These are phyloP conservation scores for Xylaria castorea DNA, from an alignment of 495 filamentous ascomycete species.

Conservation along the genomic window DNA sequence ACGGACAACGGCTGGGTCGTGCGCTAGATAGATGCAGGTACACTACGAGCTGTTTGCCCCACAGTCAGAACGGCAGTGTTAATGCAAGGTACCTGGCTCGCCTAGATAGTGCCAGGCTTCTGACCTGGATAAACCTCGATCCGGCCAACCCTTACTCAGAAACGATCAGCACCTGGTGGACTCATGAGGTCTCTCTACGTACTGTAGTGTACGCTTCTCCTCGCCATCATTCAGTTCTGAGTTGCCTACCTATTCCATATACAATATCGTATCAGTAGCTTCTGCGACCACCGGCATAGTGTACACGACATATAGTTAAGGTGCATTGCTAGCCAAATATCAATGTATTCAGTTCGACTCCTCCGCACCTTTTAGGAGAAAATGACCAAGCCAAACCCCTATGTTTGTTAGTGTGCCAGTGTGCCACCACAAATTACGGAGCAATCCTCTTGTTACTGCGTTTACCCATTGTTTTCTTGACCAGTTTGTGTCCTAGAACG, in stretches of 20 bases:
- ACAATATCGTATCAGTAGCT: not conserved
- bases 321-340: not conserved
- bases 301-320: not conserved
- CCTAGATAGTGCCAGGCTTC: not conserved
- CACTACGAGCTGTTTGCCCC: slow-evolving; percentile 3
- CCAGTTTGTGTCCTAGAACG: not conserved
- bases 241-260: not conserved
- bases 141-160: slow-evolving; percentile 1
- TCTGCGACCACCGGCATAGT: not conserved
- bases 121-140: slow-evolving; percentile 7
- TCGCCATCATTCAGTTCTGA: not conserved
- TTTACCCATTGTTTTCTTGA: slow-evolving; percentile 5
- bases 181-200: not conserved
- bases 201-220: not conserved
- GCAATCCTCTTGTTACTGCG: not conserved
- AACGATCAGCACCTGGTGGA: not conserved
- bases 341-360: not conserved
- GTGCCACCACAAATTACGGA: not conserved
- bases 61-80: slow-evolving; percentile 8
- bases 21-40: slow-evolving; percentile 9
- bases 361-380: not conserved
- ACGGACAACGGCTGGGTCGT: not conserved
- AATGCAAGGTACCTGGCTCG: slow-evolving; percentile 6
- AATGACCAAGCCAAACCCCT: not conserved
- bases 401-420: not conserved